phyloP scores from a whole-genome alignment of 2,329 filamentous ascomycete species.

The Aspergillus melleus region DNA sequence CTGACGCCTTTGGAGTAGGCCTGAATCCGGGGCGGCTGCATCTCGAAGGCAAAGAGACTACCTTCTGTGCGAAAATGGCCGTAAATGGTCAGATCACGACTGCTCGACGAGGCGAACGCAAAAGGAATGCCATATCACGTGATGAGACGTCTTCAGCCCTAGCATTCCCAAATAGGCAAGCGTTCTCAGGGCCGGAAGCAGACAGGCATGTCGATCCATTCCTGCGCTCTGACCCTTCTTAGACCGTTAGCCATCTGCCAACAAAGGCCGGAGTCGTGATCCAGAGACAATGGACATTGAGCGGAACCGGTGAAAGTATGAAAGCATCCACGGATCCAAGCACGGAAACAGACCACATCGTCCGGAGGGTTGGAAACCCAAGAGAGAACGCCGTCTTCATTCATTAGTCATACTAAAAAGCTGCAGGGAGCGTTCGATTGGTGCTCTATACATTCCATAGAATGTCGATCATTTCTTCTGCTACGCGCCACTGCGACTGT shows the following conservation, averaged over 20 bases:
- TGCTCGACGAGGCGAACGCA: neutral
- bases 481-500: neutral
- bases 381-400: neutral
- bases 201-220: neutral
- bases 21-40: neutral
- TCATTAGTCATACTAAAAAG: neutral
- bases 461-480: constrained; percentile 12
- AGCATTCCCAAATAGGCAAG: neutral
- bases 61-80: neutral
- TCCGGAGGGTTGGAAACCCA: neutral
- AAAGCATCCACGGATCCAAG: neutral
- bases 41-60: neutral
- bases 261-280: neutral
- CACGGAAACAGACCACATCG: neutral
- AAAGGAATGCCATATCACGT: constrained; percentile 3
- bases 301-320: neutral
- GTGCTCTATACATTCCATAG: neutral
- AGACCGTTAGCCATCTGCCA: neutral
- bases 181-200: neutral
- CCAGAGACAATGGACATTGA: neutral
- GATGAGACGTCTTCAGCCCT: constrained; percentile 2
- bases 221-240: neutral
- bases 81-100: neutral
- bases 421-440: neutral
- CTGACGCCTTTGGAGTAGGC: neutral